Evolutionary conservation across 1,284 basidiomycete species (phyloP).

Genomic region (Ceratobasidium papillatum): DNA sequence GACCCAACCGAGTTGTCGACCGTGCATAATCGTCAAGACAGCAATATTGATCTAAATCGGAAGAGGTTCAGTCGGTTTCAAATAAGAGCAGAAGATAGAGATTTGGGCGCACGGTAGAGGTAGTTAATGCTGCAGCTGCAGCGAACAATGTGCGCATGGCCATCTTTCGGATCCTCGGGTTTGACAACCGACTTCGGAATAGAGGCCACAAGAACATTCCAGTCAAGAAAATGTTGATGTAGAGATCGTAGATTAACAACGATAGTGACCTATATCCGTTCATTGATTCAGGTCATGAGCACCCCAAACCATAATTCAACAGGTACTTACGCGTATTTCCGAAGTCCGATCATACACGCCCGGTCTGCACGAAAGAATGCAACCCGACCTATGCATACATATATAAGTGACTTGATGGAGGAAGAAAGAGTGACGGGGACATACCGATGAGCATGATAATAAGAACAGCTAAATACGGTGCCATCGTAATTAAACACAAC

Average conservation of each 20-base stretch:
- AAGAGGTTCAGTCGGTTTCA: no score
- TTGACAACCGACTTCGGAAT: slow-evolving; percentile 52
- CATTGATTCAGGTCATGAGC: background rate
- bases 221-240: slow-evolving; percentile 58
- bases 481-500: slow-evolving; percentile 50
- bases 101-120: slow-evolving; percentile 53
- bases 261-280: slow-evolving; percentile 51
- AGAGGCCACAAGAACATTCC: slow-evolving; percentile 60
- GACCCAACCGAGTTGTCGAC: slow-evolving; percentile 63
- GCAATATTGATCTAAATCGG: slow-evolving; percentile 60
- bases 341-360: slow-evolving; percentile 59
- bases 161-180: slow-evolving; percentile 53
- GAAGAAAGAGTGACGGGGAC: background rate
- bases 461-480: slow-evolving; percentile 52
- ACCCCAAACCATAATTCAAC: no score
- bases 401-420: background rate
- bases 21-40: slow-evolving; percentile 60
- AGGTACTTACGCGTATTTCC: slow-evolving; percentile 49
- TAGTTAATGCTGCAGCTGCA: slow-evolving; percentile 50
- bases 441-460: slow-evolving; percentile 52
- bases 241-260: slow-evolving; percentile 57
- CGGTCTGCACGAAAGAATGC: slow-evolving; percentile 52
- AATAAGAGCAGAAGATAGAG: background rate
- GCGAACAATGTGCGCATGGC: slow-evolving; percentile 57
- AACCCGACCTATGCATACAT: slow-evolving; percentile 51